phyloP scores from a whole-genome alignment of 225 moss, liverwort and hornwort species.

The Sphagnum contortum region DNA sequence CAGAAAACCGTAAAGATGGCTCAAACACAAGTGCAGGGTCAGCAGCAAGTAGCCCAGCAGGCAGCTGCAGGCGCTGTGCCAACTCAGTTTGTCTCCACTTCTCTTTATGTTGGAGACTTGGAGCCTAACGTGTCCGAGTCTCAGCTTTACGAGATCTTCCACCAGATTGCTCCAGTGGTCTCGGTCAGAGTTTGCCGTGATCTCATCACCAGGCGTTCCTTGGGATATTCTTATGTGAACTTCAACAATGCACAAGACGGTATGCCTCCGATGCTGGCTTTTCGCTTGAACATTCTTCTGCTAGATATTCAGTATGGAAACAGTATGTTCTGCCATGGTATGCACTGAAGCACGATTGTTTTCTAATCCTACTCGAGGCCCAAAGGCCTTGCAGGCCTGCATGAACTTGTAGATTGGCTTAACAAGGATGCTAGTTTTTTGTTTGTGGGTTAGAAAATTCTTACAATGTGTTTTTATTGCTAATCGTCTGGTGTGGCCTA shows the following conservation, averaged over 20 bases:
- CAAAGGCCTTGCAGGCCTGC: too few relatives aligned
- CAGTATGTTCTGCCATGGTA: too few relatives aligned
- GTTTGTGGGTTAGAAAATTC: background rate
- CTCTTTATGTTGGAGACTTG: constrained; percentile 89
- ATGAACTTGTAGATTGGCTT: too few relatives aligned
- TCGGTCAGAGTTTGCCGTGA: constrained; percentile 98
- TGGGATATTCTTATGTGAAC: constrained; percentile 96
- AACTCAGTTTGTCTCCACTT: constrained; percentile 89
- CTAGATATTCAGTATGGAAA: too few relatives aligned
- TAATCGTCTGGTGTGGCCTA: too few relatives aligned
- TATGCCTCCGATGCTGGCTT: constrained; percentile 14
- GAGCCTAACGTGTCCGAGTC: constrained; percentile 90
- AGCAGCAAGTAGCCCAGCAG: constrained; percentile 57
- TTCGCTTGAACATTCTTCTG: background rate
- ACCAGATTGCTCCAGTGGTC: constrained; percentile 87
- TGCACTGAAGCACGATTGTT: too few relatives aligned
- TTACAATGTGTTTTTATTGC: background rate
- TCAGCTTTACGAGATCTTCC: constrained; percentile 95
- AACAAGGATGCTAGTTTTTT: too few relatives aligned
- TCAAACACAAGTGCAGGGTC: constrained; percentile 64
- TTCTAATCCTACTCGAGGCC: too few relatives aligned
- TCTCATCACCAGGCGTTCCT: constrained; percentile 84
- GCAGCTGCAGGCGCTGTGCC: constrained; percentile 56
- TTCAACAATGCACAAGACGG: constrained; percentile 93
- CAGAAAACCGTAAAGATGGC: constrained; percentile 29